A percentile compares a stretch with the other conserved stretches of the same genome.
Conservation (phyloP, 257 asterid genomes). For the Solanum etuberosum region DNA sequence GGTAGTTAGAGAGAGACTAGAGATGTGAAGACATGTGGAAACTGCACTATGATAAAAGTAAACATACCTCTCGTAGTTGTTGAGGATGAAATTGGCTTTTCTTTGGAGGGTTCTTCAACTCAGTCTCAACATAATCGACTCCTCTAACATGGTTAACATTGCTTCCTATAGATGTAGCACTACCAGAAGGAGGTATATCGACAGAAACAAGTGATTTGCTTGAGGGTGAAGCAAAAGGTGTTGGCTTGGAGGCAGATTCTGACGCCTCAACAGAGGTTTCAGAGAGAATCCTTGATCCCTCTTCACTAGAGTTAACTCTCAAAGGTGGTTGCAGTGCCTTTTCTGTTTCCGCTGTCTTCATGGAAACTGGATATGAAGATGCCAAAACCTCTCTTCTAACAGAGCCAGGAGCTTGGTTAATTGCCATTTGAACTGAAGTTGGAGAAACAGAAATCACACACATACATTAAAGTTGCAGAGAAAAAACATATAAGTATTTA, state of each 20-base stretch:
- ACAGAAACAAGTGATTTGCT: not conserved
- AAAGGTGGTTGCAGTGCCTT: not conserved
- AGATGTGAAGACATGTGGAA: not conserved
- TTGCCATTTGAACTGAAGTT: not conserved
- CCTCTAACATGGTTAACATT: not conserved
- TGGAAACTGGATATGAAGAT: not conserved
- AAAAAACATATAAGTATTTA: not conserved
- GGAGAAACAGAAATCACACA: not conserved
- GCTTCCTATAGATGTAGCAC: not conserved
- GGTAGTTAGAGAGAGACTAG: not conserved
- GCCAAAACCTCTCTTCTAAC: not conserved
- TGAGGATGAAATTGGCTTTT: not conserved
- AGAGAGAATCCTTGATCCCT: not conserved
- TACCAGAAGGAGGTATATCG: not conserved
- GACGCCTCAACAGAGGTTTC: not conserved
- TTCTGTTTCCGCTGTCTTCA: not conserved
- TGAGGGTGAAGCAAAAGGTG: not conserved
- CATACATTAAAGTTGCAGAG: not conserved
- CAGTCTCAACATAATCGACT: not conserved
- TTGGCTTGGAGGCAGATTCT: constrained; percentile 1
- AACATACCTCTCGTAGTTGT: constrained; percentile 8
- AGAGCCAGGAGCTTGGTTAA: not conserved
- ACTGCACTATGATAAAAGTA: not conserved
- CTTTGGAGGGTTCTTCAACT: not conserved
- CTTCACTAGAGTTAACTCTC: not conserved